A percentile compares a stretch with the other conserved stretches of the same genome.
Conservation (phyloP, 768 basidiomycete genomes). For the Lactarius sanguifluus region DNA sequence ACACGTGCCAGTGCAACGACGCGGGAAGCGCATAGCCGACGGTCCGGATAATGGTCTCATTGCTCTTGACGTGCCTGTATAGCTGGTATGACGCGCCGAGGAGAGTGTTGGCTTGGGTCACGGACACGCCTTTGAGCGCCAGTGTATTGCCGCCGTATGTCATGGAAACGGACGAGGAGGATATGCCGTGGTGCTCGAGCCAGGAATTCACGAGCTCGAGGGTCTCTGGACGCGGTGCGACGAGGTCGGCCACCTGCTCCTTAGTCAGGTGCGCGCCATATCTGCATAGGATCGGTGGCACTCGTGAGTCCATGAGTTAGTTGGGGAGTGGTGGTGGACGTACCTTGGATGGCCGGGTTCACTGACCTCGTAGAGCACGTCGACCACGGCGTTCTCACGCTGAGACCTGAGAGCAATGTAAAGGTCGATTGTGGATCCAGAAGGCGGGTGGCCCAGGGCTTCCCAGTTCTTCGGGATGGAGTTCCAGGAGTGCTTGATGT, state of each 20-base stretch:
- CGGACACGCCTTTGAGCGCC: no score
- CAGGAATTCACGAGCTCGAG: no score
- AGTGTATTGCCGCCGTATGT: no score
- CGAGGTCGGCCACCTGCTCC: no score
- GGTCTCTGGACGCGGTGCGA: no score
- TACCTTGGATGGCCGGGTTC: no score
- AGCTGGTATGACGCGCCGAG: neutral
- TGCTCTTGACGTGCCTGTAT: neutral
- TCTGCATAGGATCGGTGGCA: no score
- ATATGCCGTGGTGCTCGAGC: no score
- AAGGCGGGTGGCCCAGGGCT: neutral
- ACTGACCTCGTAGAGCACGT: neutral
- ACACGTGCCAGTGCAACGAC: neutral
- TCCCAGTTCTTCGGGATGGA: neutral
- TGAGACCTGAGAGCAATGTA: neutral
- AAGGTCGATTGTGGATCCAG: neutral
- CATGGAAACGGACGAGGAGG: no score
- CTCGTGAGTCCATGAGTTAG: no score
- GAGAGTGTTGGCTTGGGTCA: neutral
- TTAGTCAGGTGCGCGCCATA: no score
- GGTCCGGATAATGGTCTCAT: neutral
- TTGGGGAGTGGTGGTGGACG: no score
- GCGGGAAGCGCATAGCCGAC: neutral
- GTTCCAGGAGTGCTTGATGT: neutral
- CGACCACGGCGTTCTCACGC: neutral